phyloP scores from a whole-genome alignment of 2,329 filamentous ascomycete genomes.

The Periconia sp. region DNA sequence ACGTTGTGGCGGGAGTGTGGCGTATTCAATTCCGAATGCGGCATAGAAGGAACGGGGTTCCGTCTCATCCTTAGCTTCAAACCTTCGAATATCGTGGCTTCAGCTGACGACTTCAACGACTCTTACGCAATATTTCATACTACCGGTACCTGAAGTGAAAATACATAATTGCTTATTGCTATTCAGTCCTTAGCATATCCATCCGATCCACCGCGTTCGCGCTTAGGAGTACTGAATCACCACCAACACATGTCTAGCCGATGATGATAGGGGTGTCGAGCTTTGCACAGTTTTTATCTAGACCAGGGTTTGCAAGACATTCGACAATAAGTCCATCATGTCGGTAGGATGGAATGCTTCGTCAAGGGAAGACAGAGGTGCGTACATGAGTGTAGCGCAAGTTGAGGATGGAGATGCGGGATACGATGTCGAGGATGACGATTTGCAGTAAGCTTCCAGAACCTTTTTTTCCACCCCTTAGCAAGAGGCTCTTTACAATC shows the following conservation, averaged over 20 bases:
- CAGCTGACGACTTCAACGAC: slow-evolving; percentile 7
- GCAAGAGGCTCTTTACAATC: not conserved
- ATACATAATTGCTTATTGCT: no score
- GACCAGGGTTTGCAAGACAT: slow-evolving; percentile 1
- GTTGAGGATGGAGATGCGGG: slow-evolving; percentile 23
- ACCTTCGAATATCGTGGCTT: slow-evolving; percentile 13
- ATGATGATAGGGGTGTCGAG: slow-evolving; percentile 11
- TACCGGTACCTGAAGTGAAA: no score
- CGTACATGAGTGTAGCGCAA: slow-evolving; percentile 37
- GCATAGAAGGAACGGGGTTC: slow-evolving; percentile 3
- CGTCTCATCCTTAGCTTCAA: slow-evolving; percentile 8
- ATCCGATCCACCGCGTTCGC: not conserved
- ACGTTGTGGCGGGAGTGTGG: slow-evolving; percentile 2
- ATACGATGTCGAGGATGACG: slow-evolving; percentile 19
- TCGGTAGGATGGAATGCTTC: slow-evolving; percentile 20
- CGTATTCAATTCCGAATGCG: slow-evolving; percentile 14
- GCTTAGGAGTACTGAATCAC: not conserved
- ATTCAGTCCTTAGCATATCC: no score
- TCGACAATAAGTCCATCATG: slow-evolving; percentile 13
- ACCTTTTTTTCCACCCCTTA: not conserved
- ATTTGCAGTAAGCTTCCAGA: slow-evolving; percentile 7
- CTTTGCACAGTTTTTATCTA: not conserved
- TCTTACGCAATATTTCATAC: not conserved
- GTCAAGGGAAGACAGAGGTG: slow-evolving; percentile 20
- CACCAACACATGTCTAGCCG: not conserved